Evolutionary conservation across 1,284 basidiomycete species (phyloP).

Genomic region (Rhodofomes roseus): DNA sequence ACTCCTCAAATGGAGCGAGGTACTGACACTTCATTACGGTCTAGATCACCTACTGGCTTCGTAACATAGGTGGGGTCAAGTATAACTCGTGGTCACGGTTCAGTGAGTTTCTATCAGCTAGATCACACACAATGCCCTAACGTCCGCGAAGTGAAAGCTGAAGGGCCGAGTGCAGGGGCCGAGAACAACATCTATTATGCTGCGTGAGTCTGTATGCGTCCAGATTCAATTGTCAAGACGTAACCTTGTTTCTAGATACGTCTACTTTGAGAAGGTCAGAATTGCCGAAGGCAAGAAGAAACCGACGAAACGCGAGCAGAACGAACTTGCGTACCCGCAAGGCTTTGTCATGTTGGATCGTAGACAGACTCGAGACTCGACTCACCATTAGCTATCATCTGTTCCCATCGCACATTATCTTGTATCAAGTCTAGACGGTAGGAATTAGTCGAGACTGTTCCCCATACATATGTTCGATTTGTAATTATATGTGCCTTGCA

Average conservation of each 20-base stretch:
- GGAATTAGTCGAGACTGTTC: neutral
- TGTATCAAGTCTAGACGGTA: neutral
- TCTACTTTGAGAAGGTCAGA: neutral
- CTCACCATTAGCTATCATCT: neutral
- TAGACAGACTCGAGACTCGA: neutral
- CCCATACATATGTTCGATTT: too few relatives aligned
- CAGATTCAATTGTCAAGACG: neutral
- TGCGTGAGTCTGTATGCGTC: neutral
- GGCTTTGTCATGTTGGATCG: neutral
- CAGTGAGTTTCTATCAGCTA: neutral
- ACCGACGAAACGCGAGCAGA: neutral
- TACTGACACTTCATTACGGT: neutral
- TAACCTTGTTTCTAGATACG: neutral
- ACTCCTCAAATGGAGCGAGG: neutral
- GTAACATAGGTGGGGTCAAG: conserved; percentile 1
- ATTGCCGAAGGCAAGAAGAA: neutral
- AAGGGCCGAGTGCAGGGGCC: neutral
- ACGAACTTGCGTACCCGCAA: neutral
- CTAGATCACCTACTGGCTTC: conserved; percentile 1
- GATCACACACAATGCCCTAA: too few relatives aligned
- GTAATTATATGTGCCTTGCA: too few relatives aligned
- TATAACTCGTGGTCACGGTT: conserved; percentile 1
- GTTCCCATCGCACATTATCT: too few relatives aligned
- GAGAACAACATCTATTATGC: neutral
- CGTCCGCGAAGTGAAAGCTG: neutral